These are phyloP conservation scores for Eremochloa ophiuroides DNA, from an alignment of 176 grass and related monocot genomes.

Conservation along the genomic window DNA sequence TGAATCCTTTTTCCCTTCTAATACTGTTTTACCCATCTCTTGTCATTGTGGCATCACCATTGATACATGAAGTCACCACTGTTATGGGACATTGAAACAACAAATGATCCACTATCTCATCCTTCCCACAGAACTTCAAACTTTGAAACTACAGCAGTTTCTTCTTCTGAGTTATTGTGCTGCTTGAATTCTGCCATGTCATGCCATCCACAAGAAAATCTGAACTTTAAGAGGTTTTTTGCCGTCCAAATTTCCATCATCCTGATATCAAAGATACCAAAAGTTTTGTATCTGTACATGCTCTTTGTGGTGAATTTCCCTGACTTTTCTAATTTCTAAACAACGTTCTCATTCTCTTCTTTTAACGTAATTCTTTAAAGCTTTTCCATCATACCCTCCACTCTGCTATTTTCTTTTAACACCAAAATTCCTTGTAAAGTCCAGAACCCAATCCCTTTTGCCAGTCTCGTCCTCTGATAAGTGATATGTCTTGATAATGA, in stretches of 20 bases:
- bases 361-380: neutral
- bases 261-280: neutral
- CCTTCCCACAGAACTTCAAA: neutral
- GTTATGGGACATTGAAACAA: neutral
- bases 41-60: slow-evolving; percentile 6
- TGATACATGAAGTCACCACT: neutral
- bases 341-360: neutral
- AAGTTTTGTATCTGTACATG: neutral
- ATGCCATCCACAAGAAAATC: neutral
- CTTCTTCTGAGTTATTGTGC: neutral
- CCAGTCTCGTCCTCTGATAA: neutral
- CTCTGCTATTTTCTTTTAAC: neutral
- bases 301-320: neutral
- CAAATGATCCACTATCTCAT: neutral
- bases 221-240: neutral
- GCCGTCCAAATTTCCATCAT: neutral
- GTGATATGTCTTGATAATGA: neutral
- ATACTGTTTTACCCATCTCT: slow-evolving; percentile 6
- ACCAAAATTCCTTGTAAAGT: neutral
- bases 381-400: neutral
- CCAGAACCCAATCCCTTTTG: neutral
- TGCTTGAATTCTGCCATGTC: neutral
- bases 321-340: neutral
- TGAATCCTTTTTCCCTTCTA: neutral
- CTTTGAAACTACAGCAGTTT: neutral